These are phyloP conservation scores for Vararia minispora DNA, from an alignment of 768 basidiomycete species.

Conservation along the genomic window DNA sequence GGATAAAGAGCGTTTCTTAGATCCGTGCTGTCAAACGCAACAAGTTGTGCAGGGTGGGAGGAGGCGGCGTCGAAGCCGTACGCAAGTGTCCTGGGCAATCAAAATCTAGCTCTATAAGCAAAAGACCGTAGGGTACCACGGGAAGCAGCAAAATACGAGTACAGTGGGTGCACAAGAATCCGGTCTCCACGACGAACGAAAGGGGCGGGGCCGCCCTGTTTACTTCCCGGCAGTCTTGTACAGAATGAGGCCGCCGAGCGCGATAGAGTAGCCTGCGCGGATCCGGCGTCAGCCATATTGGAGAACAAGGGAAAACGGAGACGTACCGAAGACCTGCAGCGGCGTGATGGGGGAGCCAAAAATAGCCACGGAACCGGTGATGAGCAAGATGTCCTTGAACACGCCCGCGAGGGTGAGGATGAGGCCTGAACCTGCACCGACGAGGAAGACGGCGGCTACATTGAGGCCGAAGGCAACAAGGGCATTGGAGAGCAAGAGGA, in stretches of 20 bases:
- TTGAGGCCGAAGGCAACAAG: slow-evolving; percentile 81
- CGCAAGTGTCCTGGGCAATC: too few species aligned
- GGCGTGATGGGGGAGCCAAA: slow-evolving; percentile 75
- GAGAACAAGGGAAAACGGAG: not conserved
- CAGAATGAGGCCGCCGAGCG: slow-evolving; percentile 71
- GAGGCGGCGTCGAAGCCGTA: too few species aligned
- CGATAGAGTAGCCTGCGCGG: slow-evolving; percentile 73
- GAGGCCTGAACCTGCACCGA: slow-evolving; percentile 78
- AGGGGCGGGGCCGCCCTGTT: too few species aligned
- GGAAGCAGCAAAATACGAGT: too few species aligned
- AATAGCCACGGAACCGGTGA: slow-evolving; percentile 80
- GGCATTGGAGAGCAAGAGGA: slow-evolving; percentile 76
- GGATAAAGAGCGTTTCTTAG: too few species aligned
- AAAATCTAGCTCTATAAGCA: too few species aligned
- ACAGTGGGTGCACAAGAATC: too few species aligned
- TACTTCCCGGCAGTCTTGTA: slow-evolving; percentile 72
- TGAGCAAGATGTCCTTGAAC: slow-evolving; percentile 94
- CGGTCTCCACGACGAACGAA: too few species aligned
- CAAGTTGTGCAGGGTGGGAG: too few species aligned
- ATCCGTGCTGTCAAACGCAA: too few species aligned
- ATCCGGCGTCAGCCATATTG: not conserved
- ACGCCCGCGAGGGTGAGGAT: slow-evolving; percentile 91
- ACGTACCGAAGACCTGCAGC: slow-evolving; percentile 69
- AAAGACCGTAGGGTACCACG: too few species aligned
- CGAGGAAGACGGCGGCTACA: slow-evolving; percentile 89